Base-by-base conservation (phyloP, 129 eudicot species). In the Flaveria brownii region DNA sequence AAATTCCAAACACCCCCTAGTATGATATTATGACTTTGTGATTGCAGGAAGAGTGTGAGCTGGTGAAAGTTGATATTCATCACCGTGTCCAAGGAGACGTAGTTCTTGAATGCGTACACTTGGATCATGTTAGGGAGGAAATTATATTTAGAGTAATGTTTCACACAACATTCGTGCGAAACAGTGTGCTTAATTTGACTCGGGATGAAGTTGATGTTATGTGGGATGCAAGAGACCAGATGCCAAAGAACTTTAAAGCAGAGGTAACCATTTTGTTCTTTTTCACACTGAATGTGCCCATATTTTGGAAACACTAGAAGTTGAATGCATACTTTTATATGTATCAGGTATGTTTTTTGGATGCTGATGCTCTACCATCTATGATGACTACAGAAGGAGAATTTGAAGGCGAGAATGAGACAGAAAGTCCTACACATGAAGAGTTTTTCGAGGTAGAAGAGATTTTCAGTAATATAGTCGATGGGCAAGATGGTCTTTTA, bases 371-470 rank as follows among this genome's bases (percentile, higher is more conserved):
- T 68, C 81, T 84, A 66, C 91, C 85, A 42, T 72, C 93, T 42
- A 73, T 84, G 71, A 79, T 78, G 81, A 87, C 93, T 74, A 42
- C 73, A 73, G 91, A 87, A 77, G 86, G 28, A 57, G 76, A 72
- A n/a, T 72, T 72, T 54, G 87, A 88, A 73, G 90, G 87, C 54
- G 92, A 67, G 28, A 85, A 69, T 28, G 97, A 86, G 82, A 63
- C 86, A 11, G 97, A 87, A 73, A 75, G 77, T 86, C 92, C 90
- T 69, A 82, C 97, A 43, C 93, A 92, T 52, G 98, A 93, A 84
- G 98, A 93, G 76, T 93, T 93, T 75, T 93, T 85, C 84, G 98
- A 93, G 83, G 97, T 90, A 26, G 98, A 93, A 65, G 98, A 93
- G 84, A 91, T 93, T 67, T 93, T 93, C 70, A 91, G 91, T 83